These are phyloP conservation scores for Mycena rebaudengoi DNA, from an alignment of 768 basidiomycete species.

Conservation along the genomic window DNA sequence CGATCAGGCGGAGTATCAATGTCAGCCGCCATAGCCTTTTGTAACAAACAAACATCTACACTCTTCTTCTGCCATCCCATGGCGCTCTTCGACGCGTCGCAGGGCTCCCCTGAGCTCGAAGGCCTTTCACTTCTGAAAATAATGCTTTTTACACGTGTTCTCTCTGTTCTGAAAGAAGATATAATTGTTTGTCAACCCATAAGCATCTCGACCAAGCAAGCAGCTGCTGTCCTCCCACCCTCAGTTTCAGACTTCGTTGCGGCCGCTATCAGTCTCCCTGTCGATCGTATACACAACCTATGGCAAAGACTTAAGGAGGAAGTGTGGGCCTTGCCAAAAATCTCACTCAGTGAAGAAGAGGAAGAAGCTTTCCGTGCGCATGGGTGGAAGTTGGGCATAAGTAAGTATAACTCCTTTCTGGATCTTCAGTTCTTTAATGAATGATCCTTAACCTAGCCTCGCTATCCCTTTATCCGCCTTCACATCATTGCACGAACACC, in stretches of 20 bases:
- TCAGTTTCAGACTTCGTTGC: neutral
- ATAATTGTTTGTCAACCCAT: neutral
- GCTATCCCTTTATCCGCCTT: neutral
- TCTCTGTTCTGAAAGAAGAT: neutral
- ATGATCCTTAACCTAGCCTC: neutral
- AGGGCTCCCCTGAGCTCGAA: neutral
- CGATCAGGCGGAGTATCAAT: too few species aligned
- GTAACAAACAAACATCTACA: neutral
- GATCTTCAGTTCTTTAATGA: neutral
- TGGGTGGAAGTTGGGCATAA: neutral
- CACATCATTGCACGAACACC: neutral
- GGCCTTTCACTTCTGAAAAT: neutral
- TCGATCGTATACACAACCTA: neutral
- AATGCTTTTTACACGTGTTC: neutral
- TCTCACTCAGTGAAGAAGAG: neutral
- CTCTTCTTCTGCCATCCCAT: neutral
- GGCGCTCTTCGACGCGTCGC: neutral
- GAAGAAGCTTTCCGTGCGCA: neutral
- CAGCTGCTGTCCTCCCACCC: neutral
- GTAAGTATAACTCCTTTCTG: too few species aligned
- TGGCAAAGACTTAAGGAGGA: neutral
- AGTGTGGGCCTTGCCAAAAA: neutral
- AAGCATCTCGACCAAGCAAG: neutral
- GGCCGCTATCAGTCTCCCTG: neutral
- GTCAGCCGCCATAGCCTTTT: too few species aligned